These are phyloP conservation scores for Musa itinerans DNA, from an alignment of 176 grass and related monocot species.

Conservation along the genomic window DNA sequence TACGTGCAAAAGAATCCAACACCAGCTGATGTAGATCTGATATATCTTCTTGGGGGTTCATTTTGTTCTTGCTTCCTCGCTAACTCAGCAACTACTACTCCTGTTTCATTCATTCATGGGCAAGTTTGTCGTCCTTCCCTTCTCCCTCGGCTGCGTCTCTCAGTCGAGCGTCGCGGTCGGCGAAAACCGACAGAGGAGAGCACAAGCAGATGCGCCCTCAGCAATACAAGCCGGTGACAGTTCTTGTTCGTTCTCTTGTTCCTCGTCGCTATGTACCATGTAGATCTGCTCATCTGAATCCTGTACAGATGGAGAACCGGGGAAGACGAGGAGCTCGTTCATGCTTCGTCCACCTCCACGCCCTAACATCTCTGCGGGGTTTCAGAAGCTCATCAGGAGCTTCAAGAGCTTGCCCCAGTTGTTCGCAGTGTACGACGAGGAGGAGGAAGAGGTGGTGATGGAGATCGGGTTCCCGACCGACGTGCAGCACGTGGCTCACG, in stretches of 20 bases:
- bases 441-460: conserved; percentile 65
- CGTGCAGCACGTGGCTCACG: conserved; percentile 80
- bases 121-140: conserved; percentile 68
- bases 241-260: neutral
- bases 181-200: conserved; percentile 6
- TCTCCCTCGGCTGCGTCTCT: conserved; percentile 60
- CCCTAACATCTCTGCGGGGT: conserved; percentile 21
- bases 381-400: conserved; percentile 43
- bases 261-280: neutral
- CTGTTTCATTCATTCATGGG: conserved; percentile 34
- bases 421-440: conserved; percentile 49
- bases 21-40: neutral
- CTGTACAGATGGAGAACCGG: neutral
- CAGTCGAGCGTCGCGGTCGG: conserved; percentile 62
- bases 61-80: neutral
- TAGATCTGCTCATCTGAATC: neutral
- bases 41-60: neutral
- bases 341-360: neutral
- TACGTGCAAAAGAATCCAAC: neutral
- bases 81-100: neutral
- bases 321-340: neutral
- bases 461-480: conserved; percentile 76
- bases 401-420: conserved; percentile 73
- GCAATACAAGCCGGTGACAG: neutral
- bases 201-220: neutral